A percentile compares a stretch with the other conserved stretches of the same genome.
Conservation (phyloP, 768 basidiomycete species). For the Fistulinella prunicolor region DNA sequence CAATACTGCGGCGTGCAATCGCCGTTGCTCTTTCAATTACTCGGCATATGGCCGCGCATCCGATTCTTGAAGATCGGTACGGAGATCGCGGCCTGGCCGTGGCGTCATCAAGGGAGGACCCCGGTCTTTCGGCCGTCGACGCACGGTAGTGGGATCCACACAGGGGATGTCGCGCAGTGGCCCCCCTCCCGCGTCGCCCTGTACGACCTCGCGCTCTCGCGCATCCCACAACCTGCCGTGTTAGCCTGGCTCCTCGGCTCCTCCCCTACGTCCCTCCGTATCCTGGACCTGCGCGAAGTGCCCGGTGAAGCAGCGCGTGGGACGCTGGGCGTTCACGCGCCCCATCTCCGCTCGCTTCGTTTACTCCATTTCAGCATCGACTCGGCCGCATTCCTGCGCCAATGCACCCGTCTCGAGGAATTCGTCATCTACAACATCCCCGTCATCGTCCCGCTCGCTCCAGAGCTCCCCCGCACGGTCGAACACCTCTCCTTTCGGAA, state of each 20-base stretch:
- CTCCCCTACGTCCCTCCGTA: slow-evolving; percentile 34
- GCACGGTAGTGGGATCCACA: too few species aligned
- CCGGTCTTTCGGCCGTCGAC: slow-evolving; percentile 8
- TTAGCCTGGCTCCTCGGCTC: slow-evolving; percentile 39
- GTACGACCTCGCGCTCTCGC: slow-evolving; percentile 41
- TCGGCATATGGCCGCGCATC: slow-evolving; percentile 37
- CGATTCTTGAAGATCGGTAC: slow-evolving; percentile 38
- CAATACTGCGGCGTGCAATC: slow-evolving; percentile 39
- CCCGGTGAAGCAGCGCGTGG: slow-evolving; percentile 26
- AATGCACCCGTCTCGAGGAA: slow-evolving; percentile 40
- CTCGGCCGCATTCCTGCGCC: slow-evolving; percentile 32
- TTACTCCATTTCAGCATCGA: slow-evolving; percentile 35
- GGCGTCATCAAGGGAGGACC: slow-evolving; percentile 17
- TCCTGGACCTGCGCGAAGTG: slow-evolving; percentile 40
- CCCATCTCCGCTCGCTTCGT: slow-evolving; percentile 42
- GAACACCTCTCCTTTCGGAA: slow-evolving; percentile 42
- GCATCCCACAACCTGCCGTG: slow-evolving; percentile 31
- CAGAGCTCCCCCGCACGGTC: slow-evolving; percentile 34
- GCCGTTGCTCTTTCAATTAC: slow-evolving; percentile 41
- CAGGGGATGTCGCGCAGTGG: neutral
- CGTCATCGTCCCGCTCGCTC: slow-evolving; percentile 29
- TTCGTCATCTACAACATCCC: slow-evolving; percentile 39
- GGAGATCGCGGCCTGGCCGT: slow-evolving; percentile 37
- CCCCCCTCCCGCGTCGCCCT: slow-evolving; percentile 23
- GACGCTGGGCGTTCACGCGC: slow-evolving; percentile 30